These are phyloP conservation scores for Boletus insuetus DNA, from an alignment of 768 basidiomycete species.

Conservation along the genomic window DNA sequence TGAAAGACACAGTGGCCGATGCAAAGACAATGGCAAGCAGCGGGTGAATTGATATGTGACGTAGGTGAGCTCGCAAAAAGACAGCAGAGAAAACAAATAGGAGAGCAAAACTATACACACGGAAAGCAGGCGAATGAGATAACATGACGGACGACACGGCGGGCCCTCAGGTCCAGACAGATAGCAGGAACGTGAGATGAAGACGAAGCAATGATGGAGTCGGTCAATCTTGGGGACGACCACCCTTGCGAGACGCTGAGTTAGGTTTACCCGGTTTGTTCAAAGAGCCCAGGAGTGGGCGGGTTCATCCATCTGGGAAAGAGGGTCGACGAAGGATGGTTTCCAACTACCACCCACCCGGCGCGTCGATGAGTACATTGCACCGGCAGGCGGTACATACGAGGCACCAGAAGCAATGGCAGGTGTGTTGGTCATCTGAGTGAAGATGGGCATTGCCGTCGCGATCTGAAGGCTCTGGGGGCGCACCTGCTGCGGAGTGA, in stretches of 20 bases:
- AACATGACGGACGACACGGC: conserved; percentile 5
- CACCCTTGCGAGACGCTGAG: neutral
- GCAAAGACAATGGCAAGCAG: neutral
- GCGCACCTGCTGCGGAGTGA: conserved; percentile 27
- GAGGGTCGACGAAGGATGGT: conserved; percentile 13
- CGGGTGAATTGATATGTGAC: neutral
- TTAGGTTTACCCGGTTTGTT: neutral
- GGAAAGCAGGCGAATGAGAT: conserved; percentile 18
- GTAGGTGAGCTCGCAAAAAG: neutral
- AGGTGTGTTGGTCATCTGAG: conserved; percentile 26
- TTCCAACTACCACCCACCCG: conserved; percentile 57
- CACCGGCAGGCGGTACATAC: conserved; percentile 58
- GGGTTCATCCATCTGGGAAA: conserved; percentile 31
- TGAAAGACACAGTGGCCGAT: neutral
- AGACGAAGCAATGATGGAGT: conserved; percentile 13
- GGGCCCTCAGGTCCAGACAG: conserved; percentile 4
- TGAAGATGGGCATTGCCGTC: conserved; percentile 24
- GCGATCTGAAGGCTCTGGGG: conserved; percentile 12
- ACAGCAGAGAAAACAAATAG: conserved; percentile 14
- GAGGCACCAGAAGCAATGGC: conserved; percentile 8
- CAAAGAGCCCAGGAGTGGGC: conserved; percentile 29
- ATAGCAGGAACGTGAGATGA: neutral
- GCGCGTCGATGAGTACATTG: conserved; percentile 45
- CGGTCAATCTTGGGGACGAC: neutral
- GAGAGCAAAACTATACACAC: conserved; percentile 23